Percentiles rank a stretch among this genome's conserved stretches.
Conservation (phyloP, 164 flowering plant genomes). For the Vitis vinifera region DNA sequence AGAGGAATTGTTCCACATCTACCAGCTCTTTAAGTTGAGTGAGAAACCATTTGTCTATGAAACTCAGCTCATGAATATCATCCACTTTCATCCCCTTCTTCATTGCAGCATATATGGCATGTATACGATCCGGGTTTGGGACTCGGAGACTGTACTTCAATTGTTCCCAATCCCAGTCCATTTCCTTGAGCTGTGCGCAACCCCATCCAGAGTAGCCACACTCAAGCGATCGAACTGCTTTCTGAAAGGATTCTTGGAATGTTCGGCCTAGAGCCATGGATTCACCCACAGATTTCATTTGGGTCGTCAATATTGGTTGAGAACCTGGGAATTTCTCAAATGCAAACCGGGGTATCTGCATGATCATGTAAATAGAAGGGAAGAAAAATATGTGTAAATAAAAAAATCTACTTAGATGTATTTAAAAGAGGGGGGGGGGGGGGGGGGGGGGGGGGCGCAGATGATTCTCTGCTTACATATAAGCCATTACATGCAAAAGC, state of each 20-base stretch:
- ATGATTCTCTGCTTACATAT: no score
- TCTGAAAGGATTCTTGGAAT: constrained; percentile 97
- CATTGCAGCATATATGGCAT: constrained; percentile 88
- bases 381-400: not conserved
- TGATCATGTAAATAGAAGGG: not conserved
- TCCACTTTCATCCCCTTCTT: constrained; percentile 93
- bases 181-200: constrained; percentile 71
- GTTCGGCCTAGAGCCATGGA: constrained; percentile 98
- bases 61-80: constrained; percentile 74
- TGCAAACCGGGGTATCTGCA: constrained; percentile 97
- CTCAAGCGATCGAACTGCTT: constrained; percentile 88
- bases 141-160: constrained; percentile 86
- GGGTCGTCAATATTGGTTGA: constrained; percentile 83
- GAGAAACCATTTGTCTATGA: constrained; percentile 91
- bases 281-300: constrained; percentile 99
- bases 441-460: no score
- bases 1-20: constrained; percentile 78
- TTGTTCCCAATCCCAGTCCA: constrained; percentile 88
- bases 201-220: constrained; percentile 93
- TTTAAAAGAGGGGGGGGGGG: no score
- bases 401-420: no score
- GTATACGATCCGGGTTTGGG: constrained; percentile 88
- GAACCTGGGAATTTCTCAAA: constrained; percentile 98
- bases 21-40: constrained; percentile 84
- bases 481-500: no score